A percentile compares a stretch with the other conserved stretches of the same genome.
Evolutionary conservation across 306 rosid species (phyloP).

Genomic region (Acacia crassicarpa): DNA sequence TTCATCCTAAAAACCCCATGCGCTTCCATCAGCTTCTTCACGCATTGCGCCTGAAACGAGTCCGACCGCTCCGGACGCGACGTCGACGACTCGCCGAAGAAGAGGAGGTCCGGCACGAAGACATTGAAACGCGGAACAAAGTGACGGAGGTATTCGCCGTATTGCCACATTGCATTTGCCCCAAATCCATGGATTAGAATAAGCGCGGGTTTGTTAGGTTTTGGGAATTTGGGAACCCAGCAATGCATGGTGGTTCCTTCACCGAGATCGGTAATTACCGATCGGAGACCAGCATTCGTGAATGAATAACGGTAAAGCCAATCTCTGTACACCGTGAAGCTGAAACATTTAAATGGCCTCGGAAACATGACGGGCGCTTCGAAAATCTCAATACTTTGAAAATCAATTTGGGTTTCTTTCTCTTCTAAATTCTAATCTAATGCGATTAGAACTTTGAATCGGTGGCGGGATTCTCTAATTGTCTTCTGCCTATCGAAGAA

Average conservation of each 20-base stretch:
- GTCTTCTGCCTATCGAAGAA: not conserved
- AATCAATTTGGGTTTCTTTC: not conserved
- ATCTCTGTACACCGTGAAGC: conserved; percentile 63
- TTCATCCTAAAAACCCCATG: conserved; percentile 47
- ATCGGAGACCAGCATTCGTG: conserved; percentile 58
- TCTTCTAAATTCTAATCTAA: not conserved
- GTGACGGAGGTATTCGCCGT: conserved; percentile 51
- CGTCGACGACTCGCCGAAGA: conserved; percentile 70
- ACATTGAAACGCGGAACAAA: conserved; percentile 51
- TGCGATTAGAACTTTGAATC: not conserved
- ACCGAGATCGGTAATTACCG: conserved; percentile 47
- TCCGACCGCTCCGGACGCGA: conserved; percentile 51
- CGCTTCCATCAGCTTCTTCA: conserved; percentile 52
- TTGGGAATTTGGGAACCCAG: conserved; percentile 60
- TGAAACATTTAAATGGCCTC: conserved; percentile 41
- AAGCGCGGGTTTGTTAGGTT: conserved; percentile 45
- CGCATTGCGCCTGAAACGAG: conserved; percentile 57
- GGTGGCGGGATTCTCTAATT: not conserved
- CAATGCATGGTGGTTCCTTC: conserved; percentile 73
- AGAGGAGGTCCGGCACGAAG: conserved; percentile 76
- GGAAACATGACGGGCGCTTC: conserved; percentile 22
- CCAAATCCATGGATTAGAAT: conserved; percentile 78
- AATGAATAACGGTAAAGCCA: conserved; percentile 59
- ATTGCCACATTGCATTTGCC: conserved; percentile 89
- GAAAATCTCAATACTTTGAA: not conserved